phyloP scores from a whole-genome alignment of 208 protist genomes.

The Polymyxa betae region DNA sequence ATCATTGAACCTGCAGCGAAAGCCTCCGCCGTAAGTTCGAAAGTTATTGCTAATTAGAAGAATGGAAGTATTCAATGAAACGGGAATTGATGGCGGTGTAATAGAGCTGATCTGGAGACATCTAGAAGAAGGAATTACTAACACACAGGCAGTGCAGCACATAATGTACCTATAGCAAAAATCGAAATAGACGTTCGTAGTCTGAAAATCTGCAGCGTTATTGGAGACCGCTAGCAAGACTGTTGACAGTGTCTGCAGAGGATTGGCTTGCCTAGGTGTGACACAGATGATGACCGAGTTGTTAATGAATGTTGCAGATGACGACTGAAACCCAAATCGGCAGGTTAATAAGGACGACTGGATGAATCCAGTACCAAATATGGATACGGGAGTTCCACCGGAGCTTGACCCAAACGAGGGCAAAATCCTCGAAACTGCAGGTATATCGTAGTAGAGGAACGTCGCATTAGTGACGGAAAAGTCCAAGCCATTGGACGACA shows the following conservation, averaged over 20 bases:
- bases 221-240: background rate
- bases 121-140: no score
- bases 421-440: background rate
- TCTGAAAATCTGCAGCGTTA: background rate
- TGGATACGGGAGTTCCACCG: background rate
- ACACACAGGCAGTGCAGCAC: no score
- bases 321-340: background rate
- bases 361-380: background rate
- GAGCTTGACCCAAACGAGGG: constrained; percentile 4
- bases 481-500: constrained; percentile 58
- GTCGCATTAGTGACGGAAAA: constrained; percentile 7
- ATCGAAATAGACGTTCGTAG: background rate
- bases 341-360: background rate
- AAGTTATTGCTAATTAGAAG: background rate
- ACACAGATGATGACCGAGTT: background rate
- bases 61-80: background rate
- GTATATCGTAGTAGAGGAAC: background rate
- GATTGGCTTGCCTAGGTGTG: background rate
- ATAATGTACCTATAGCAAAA: background rate
- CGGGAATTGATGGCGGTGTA: background rate
- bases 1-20: background rate
- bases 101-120: background rate
- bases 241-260: no score
- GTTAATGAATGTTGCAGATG: constrained; percentile 7
- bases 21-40: background rate